Conservation (phyloP, 2,329 filamentous ascomycete genomes). For the Fusarium papillatum region DNA sequence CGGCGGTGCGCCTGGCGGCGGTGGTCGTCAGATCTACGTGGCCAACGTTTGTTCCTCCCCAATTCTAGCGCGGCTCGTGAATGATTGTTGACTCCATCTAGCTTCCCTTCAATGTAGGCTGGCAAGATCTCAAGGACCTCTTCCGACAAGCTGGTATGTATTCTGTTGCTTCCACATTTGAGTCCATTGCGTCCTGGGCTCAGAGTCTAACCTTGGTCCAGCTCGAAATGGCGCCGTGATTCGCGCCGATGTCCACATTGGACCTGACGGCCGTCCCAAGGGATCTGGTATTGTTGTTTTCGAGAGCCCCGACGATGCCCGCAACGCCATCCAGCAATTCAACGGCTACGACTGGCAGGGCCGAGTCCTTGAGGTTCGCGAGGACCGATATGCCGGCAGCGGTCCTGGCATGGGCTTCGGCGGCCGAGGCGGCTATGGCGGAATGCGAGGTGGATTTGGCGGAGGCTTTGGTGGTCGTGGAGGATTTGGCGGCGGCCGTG, state of each 20-base stretch:
- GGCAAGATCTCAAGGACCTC: constrained; percentile 99
- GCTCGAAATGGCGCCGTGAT: constrained; percentile 82
- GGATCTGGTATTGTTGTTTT: constrained; percentile 98
- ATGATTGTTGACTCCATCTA: constrained; percentile 56
- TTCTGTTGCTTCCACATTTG: background rate
- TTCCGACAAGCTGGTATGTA: constrained; percentile 96
- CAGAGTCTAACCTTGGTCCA: constrained; percentile 37
- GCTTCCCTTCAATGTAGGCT: constrained; percentile 97
- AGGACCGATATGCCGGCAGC: constrained; percentile 89
- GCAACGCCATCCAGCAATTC: constrained; percentile 96
- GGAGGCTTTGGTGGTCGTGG: constrained; percentile 68
- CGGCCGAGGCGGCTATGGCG: constrained; percentile 71
- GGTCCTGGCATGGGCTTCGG: constrained; percentile 66
- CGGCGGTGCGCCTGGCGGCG: constrained; percentile 59
- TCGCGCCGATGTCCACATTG: constrained; percentile 94
- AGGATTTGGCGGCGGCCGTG: constrained; percentile 60
- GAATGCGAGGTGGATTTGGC: constrained; percentile 71
- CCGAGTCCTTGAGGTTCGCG: constrained; percentile 91
- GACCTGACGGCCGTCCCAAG: constrained; percentile 93
- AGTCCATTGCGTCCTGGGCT: constrained; percentile 5
- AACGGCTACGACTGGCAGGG: constrained; percentile 99
- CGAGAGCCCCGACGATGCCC: constrained; percentile 93
- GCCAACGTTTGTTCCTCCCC: constrained; percentile 86
- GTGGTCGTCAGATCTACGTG: constrained; percentile 91
- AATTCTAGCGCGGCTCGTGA: constrained; percentile 16